These are phyloP conservation scores for Boletellus emodensis DNA, from an alignment of 768 basidiomycete genomes.

Conservation along the genomic window DNA sequence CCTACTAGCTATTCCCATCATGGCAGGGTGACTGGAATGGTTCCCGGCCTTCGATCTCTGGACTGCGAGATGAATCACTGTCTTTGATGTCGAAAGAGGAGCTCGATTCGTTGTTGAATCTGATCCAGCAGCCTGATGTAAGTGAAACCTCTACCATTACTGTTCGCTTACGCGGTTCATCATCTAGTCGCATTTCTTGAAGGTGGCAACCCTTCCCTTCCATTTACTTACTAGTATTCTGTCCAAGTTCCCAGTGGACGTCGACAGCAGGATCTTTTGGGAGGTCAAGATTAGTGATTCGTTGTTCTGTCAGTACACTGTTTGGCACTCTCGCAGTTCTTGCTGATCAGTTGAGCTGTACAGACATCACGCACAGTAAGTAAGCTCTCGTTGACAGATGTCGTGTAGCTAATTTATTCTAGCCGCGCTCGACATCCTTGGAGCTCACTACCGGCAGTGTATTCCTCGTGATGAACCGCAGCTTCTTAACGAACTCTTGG, in stretches of 20 bases:
- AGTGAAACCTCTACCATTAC: conserved; percentile 23
- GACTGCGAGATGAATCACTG: conserved; percentile 54
- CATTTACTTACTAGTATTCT: conserved; percentile 72
- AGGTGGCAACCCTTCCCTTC: conserved; percentile 79
- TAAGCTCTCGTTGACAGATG: neutral
- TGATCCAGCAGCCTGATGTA: conserved; percentile 77
- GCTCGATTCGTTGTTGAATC: conserved; percentile 58
- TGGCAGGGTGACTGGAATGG: conserved; percentile 78
- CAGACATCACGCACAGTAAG: conserved; percentile 37
- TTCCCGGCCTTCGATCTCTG: conserved; percentile 61
- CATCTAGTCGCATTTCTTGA: conserved; percentile 76
- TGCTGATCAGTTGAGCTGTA: conserved; percentile 5
- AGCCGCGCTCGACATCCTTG: conserved; percentile 58
- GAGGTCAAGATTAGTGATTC: conserved; percentile 55
- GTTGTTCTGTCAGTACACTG: conserved; percentile 55
- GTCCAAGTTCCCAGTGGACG: conserved; percentile 73
- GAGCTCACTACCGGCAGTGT: conserved; percentile 42
- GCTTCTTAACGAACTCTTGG: conserved; percentile 44
- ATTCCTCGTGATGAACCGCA: conserved; percentile 32
- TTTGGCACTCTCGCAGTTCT: neutral
- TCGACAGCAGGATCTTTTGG: conserved; percentile 77
- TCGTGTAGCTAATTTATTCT: conserved; percentile 21
- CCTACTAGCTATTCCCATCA: conserved; percentile 65
- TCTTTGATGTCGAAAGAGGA: conserved; percentile 66
- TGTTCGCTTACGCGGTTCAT: conserved; percentile 12